Percentiles rank a stretch among this genome's conserved stretches.
Evolutionary conservation across 202 grass and related monocot species (phyloP).

Genomic region (Schoenoplectus tabernaemontani): DNA sequence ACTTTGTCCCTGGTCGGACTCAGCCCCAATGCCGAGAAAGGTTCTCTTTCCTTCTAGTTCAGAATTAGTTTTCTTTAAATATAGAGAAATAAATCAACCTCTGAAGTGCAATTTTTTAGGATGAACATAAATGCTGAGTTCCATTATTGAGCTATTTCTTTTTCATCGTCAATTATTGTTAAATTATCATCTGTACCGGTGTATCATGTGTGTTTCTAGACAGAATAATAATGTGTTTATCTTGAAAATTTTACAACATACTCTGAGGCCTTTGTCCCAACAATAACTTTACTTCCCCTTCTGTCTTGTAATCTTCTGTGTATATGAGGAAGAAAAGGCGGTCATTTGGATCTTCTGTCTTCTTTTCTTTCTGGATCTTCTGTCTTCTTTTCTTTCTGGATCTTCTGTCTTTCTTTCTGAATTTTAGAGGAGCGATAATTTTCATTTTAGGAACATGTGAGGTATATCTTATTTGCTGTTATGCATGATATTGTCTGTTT

Average conservation of each 20-base stretch:
- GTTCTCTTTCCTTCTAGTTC: constrained; percentile 21
- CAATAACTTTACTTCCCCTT: constrained; percentile 10
- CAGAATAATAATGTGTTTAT: not conserved
- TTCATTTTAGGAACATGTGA: not conserved
- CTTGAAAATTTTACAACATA: not conserved
- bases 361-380: too few species aligned
- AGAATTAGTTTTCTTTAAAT: not conserved
- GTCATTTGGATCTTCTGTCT: not conserved
- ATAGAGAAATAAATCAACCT: not conserved
- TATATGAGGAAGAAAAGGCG: not conserved
- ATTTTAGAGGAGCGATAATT: not conserved
- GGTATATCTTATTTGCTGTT: not conserved
- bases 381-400: too few species aligned
- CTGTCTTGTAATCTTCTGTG: not conserved
- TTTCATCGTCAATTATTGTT: not conserved
- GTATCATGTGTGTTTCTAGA: not conserved
- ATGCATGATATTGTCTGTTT: constrained; percentile 6
- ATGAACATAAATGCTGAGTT: not conserved
- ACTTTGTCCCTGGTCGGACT: constrained; percentile 73
- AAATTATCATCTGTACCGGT: not conserved
- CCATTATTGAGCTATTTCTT: not conserved
- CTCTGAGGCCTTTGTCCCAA: not conserved
- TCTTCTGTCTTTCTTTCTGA: not conserved
- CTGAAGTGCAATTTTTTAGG: not conserved
- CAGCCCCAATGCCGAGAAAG: constrained; percentile 75